Conservation (phyloP, 2,329 filamentous ascomycete genomes). For the Xylaria sp. region DNA sequence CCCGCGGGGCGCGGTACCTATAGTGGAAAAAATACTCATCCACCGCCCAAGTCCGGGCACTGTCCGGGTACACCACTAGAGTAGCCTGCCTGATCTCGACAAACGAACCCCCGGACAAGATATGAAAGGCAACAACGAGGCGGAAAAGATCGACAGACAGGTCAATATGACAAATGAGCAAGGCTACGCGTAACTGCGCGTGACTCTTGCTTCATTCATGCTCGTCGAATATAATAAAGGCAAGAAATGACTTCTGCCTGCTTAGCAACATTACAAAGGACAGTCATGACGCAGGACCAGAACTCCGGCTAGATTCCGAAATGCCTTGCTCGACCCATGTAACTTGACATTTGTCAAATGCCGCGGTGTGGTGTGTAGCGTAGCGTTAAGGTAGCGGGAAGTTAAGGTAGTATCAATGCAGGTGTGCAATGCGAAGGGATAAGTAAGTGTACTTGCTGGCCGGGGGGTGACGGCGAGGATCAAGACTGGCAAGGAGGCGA, state of each 20-base stretch:
- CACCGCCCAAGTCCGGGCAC: neutral
- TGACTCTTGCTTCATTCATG: neutral
- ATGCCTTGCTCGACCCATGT: neutral
- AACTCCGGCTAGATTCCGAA: constrained; percentile 7
- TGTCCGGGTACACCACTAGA: neutral
- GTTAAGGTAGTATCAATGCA: constrained; percentile 4
- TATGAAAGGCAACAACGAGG: neutral
- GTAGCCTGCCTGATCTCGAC: neutral
- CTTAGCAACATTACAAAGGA: neutral
- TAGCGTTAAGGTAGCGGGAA: neutral
- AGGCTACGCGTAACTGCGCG: neutral
- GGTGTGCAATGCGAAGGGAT: constrained; percentile 7
- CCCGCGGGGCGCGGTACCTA: neutral
- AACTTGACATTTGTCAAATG: neutral
- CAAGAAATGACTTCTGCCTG: neutral
- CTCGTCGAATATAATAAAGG: neutral
- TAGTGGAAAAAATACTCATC: neutral
- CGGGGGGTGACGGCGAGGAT: neutral
- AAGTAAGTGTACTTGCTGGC: neutral
- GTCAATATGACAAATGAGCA: neutral
- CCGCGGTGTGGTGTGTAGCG: too few relatives aligned
- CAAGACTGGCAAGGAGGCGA: neutral
- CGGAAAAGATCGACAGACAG: neutral
- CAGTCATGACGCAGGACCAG: neutral
- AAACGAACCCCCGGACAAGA: neutral